A percentile compares a stretch with the other conserved stretches of the same genome.
Evolutionary conservation across 495 filamentous ascomycete species (phyloP).

Genomic region (Cercophora scortea): DNA sequence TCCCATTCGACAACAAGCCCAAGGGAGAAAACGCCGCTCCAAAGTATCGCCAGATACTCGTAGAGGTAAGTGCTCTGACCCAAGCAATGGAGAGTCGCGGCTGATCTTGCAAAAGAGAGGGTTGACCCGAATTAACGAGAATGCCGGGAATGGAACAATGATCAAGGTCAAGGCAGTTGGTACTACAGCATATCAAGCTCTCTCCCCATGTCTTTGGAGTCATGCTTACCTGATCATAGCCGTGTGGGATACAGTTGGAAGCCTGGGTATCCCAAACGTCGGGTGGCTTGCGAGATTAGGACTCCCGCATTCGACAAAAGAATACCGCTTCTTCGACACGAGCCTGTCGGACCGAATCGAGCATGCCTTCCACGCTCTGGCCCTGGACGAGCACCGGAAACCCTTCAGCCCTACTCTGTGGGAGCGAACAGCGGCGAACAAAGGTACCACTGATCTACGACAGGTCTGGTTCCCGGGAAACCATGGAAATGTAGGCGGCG

Average conservation of each 20-base stretch:
- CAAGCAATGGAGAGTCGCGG: too few species aligned
- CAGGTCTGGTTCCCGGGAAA: constrained; percentile 69
- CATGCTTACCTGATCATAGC: too few species aligned
- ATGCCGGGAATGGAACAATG: constrained; percentile 20
- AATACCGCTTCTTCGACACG: constrained; percentile 55
- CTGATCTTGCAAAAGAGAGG: constrained; percentile 24
- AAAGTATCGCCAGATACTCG: constrained; percentile 25
- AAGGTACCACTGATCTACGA: constrained; percentile 44
- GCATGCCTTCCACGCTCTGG: constrained; percentile 68
- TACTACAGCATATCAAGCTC: too few species aligned
- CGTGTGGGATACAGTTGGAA: constrained; percentile 57
- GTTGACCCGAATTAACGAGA: constrained; percentile 28
- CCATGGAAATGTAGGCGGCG: constrained; percentile 62
- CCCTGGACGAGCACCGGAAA: constrained; percentile 57
- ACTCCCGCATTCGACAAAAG: constrained; percentile 39
- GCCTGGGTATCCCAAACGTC: constrained; percentile 42
- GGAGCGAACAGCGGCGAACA: constrained; percentile 32
- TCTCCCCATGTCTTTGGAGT: too few species aligned
- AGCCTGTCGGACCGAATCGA: constrained; percentile 49
- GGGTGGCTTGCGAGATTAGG: constrained; percentile 29
- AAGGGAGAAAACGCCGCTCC: constrained; percentile 27
- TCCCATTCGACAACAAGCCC: constrained; percentile 53
- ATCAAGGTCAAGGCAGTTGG: constrained; percentile 44
- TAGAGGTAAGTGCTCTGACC: constrained; percentile 19
- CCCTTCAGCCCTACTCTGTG: constrained; percentile 61